These are phyloP conservation scores for Aquilaria yunnanensis DNA, from an alignment of 345 rosid species.

Conservation along the genomic window DNA sequence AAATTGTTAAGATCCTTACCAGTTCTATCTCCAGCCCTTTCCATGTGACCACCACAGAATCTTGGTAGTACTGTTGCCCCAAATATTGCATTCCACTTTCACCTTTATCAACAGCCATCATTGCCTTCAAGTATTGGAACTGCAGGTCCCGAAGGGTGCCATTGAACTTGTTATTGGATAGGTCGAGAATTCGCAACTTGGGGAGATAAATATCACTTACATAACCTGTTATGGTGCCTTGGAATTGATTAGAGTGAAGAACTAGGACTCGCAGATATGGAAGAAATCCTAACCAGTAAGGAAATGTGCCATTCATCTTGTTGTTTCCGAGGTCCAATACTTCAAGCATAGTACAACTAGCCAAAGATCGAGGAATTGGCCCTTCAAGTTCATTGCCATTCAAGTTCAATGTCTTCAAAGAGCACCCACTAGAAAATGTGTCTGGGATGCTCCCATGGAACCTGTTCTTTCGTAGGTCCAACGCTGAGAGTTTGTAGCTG, in stretches of 20 bases:
- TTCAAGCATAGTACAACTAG: constrained; percentile 14
- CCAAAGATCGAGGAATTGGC: constrained; percentile 11
- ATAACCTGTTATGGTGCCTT: background rate
- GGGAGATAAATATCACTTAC: background rate
- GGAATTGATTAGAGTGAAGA: constrained; percentile 17
- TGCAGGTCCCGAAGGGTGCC: constrained; percentile 17
- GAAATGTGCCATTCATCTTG: constrained; percentile 20
- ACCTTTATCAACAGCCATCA: background rate
- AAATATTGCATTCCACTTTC: background rate
- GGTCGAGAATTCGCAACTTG: constrained; percentile 17
- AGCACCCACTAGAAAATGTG: background rate
- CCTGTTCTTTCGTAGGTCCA: constrained; percentile 14
- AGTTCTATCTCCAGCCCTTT: constrained; percentile 16
- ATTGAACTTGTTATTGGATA: constrained; percentile 21
- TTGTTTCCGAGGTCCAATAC: constrained; percentile 29
- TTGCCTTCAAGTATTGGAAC: background rate
- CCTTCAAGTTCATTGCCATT: constrained; percentile 21
- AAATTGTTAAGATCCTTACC: background rate
- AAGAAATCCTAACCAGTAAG: constrained; percentile 21
- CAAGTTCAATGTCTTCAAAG: constrained; percentile 12
- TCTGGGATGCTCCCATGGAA: constrained; percentile 14
- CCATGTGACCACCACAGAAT: background rate
- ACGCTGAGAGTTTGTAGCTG: background rate
- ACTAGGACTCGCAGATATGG: constrained; percentile 16
- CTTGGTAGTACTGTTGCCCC: background rate